Base-by-base conservation (phyloP, 306 rosid species). In the Citrullus colocynthis region DNA sequence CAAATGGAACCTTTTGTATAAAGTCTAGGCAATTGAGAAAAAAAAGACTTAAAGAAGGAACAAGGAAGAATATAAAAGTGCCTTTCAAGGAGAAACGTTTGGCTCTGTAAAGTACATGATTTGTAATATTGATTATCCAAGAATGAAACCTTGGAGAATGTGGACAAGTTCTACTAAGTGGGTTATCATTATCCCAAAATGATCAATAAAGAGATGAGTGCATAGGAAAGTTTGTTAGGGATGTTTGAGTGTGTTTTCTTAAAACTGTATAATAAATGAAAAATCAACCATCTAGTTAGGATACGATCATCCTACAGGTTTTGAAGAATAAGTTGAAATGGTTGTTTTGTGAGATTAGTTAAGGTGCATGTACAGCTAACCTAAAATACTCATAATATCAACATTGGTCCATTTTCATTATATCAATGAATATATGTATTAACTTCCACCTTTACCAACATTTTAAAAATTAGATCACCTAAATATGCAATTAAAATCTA, bases 51-150 rank as follows among this genome's bases (percentile, higher is more conserved):
- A 3, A 14, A 51, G 18, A 52, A 52, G 6, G 7, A 52, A 52
- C 57, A 16, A 24, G 42, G 45, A 67, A 62, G 20, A 21, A 45
- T 17, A 54, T 9, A 56, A 21, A 24, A 10, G 20, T 69, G 86
- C 91, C 91, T 84, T 84, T 88, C 86, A 45, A 88, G 78, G 75
- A 75, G 85, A 79, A 86, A 88, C 24, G 91, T 89, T 77, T 88
- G 89, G 78, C 76, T 74, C 37, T 84, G 62, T 21, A 88, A 57
- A 62, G 79, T 51, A 73, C 88, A 86, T 56, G 72, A 81, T 84
- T 86, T 88, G 55, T 82, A 86, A 56, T 84, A 88, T 54, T 78
- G 85, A n/a, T 78, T 79, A 83, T 88, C 88, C 80, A 84, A 63
- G 79, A 88, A 88, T 56, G 91, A 88, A 66, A 88, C 82, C 91